Percentiles rank a stretch among this genome's conserved stretches.
Evolutionary conservation across 306 rosid genomes (phyloP).

Genomic region (Trichosanthes cucumerina): DNA sequence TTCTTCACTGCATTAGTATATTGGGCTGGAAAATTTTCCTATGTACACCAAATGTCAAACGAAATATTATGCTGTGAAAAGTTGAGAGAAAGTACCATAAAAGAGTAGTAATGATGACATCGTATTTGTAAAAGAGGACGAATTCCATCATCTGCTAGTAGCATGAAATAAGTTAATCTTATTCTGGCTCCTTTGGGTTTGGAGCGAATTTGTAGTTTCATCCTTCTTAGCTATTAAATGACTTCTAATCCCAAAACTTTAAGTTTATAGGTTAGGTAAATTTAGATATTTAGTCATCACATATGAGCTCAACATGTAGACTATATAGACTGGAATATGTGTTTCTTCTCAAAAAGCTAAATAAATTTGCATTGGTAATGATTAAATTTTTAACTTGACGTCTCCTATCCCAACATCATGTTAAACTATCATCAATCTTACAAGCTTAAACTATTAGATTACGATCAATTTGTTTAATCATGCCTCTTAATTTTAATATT

Average conservation of each 20-base stretch:
- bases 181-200: neutral
- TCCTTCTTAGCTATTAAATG: neutral
- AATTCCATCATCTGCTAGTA: neutral
- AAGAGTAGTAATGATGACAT: neutral
- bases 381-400: neutral
- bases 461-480: neutral
- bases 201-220: neutral
- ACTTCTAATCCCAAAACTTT: neutral
- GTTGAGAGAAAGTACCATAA: neutral
- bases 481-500: neutral
- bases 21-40: neutral
- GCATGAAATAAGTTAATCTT: neutral
- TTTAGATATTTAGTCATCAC: neutral
- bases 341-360: neutral
- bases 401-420: neutral
- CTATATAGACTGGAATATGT: neutral
- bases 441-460: neutral
- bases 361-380: neutral
- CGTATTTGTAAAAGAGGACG: neutral
- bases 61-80: neutral
- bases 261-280: neutral
- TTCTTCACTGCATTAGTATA: neutral
- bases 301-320: neutral
- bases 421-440: neutral
- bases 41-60: neutral